Evolutionary conservation across 768 basidiomycete genomes (phyloP), one percentile per base, ranked within the genome.

Genomic region (Chalciporus sphaerocephalus): DNA sequence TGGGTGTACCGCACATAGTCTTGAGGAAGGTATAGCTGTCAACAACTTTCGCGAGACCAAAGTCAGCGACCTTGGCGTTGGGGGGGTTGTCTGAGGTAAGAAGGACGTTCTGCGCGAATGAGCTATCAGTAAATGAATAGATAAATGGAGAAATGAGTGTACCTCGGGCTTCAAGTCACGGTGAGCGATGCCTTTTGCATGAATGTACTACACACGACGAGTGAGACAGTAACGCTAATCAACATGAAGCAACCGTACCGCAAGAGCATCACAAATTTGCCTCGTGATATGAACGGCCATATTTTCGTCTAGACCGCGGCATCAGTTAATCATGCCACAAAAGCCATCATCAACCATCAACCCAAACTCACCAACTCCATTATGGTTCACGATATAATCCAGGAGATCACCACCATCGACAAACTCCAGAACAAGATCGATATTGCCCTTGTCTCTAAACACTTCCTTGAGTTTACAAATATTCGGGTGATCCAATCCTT

Each of bases 1-100:
- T 83, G 0, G 95, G 95, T 0, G 96, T 99, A 4, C 95, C 95
- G 56, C 95, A 97, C 87, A 94, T 91, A 0, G 94, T 95, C 81
- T 76, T 76, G 11, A 92, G 67, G 77, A 87, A 85, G 0, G 87
- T 91, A 53, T 80, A 61, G 51, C 80, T 83, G 51, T 90, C 83
- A 18, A 90, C 81, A n/a, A 86, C 81, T 62, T 98, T 99, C 1
- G 95, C 94, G 6, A 97, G 78, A 4, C 95, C 95, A 60, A 96
- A 99, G 65, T 97, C 95, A 2, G 95, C 94, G 13, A 97, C 85
- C 60, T 97, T 97, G 55, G 90, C 81, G 1, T 69, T 65, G 0
- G 87, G 87, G 0, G 87, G 87, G 2, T 71, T 52, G 33, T 83
- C 78, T 9, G 60, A 70, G 1, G 92, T 93, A n/a, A 96, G 65